phyloP scores from a whole-genome alignment of 2,329 filamentous ascomycete genomes.

The Beauveria sp. region DNA sequence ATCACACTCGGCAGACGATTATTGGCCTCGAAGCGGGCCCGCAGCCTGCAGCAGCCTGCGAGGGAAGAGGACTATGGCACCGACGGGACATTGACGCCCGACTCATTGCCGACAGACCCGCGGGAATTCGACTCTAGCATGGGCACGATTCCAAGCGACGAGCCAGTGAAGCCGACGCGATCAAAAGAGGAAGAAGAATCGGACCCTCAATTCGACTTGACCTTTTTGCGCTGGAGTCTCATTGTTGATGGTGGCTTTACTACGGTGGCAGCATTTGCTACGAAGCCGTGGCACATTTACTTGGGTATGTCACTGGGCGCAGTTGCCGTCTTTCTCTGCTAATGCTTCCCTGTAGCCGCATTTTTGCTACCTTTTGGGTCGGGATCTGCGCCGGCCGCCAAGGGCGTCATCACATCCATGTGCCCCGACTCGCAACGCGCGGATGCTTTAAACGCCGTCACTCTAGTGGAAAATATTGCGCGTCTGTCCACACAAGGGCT shows the following conservation, averaged over 20 bases:
- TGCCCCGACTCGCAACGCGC: slow-evolving; percentile 52
- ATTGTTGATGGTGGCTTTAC: slow-evolving; percentile 59
- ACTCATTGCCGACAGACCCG: slow-evolving; percentile 27
- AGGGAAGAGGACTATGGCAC: slow-evolving; percentile 3
- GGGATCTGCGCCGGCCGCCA: slow-evolving; percentile 61
- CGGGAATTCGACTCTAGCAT: slow-evolving; percentile 34
- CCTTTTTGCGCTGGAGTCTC: slow-evolving; percentile 59
- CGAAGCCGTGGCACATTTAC: slow-evolving; percentile 60
- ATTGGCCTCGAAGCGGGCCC: slow-evolving; percentile 4
- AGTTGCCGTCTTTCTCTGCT: neutral
- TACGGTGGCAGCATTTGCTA: slow-evolving; percentile 53
- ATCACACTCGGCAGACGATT: slow-evolving; percentile 36
- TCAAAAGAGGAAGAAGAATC: slow-evolving; percentile 27
- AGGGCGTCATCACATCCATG: slow-evolving; percentile 68
- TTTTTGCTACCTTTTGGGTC: slow-evolving; percentile 60
- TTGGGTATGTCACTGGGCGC: slow-evolving; percentile 31
- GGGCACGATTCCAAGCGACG: slow-evolving; percentile 28
- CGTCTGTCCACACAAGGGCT: slow-evolving; percentile 54
- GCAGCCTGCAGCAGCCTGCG: neutral
- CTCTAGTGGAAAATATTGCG: slow-evolving; percentile 62
- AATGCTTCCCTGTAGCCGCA: slow-evolving; percentile 35
- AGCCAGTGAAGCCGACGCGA: slow-evolving; percentile 32
- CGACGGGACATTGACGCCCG: slow-evolving; percentile 12
- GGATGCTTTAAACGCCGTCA: slow-evolving; percentile 62
- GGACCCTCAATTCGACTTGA: slow-evolving; percentile 55